Evolutionary conservation across 2,329 filamentous ascomycete species (phyloP), one percentile per base, ranked within the genome.

Genomic region (Aspergillus ustus): DNA sequence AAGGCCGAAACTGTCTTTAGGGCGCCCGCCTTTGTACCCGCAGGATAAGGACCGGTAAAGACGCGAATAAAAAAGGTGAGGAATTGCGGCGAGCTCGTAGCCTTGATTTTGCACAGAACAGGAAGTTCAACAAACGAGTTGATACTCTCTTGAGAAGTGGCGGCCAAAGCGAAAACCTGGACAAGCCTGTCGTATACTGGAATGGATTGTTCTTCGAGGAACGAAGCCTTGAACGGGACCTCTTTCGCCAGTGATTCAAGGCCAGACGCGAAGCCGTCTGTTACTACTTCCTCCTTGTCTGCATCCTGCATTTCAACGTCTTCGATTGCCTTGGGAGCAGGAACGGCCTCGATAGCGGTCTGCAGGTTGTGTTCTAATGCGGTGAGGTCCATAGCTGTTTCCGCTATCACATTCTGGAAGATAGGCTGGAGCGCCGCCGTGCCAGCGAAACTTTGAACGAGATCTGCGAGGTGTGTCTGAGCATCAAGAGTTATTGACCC

Each of bases 11-110:
- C 84, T 70, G 87, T 83, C 45, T 88, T 86, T 52, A 97, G 77
- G 11, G 93, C 91, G 8, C 88, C 84, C 58, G 85, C 83, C 64
- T 91, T 87, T 3, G 88, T 89, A 50, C 91, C 79, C 2, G 87
- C 86, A 7, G 91, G 89, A 70, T 89, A 89, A 1, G 87, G 82
- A 0, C 90, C 88, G 61, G 86, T 91, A 87, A 91, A 93, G 17
- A 92, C 85, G 57, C 89, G 85, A 60, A 89, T 83, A 66, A 94
- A 89, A 74, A 96, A 94, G 17, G 87, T 89, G 60, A 93, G 80
- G 69, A 90, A 93, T 22, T 91, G 86, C 44, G 87, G 85, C 40
- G 87, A 83, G 52, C 85, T 83, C 37, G 85, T 77, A 1, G 87
- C 88, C 17, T 70, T 63, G 2, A 66, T 49, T 44, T 73, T 77